Percentiles rank a stretch among this genome's conserved stretches.
Evolutionary conservation across 495 filamentous ascomycete species (phyloP).

Genomic region (Penicillium paradoxum): DNA sequence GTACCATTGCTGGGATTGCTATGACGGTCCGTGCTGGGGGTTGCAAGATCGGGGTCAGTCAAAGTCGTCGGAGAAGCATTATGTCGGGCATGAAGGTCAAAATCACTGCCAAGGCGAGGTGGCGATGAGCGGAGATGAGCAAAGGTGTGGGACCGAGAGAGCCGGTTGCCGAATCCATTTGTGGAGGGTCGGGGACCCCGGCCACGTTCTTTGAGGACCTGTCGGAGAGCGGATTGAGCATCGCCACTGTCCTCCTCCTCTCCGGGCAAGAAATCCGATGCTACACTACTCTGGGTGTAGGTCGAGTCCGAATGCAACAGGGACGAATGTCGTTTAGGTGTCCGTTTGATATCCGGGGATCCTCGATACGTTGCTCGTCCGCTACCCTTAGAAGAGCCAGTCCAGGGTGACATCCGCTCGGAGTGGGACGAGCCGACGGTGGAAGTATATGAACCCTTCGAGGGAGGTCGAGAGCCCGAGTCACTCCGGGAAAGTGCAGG

Average conservation of each 20-base stretch:
- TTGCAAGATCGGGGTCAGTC: conserved; percentile 62
- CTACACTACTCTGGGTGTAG: conserved; percentile 34
- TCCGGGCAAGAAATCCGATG: conserved; percentile 53
- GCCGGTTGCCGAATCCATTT: conserved; percentile 26
- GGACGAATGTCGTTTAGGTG: conserved; percentile 35
- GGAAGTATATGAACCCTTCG: conserved; percentile 48
- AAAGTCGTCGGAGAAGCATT: conserved; percentile 62
- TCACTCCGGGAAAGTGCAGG: conserved; percentile 49
- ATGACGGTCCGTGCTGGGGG: conserved; percentile 57
- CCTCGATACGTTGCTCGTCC: conserved; percentile 28
- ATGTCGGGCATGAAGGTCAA: conserved; percentile 35
- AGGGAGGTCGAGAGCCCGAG: conserved; percentile 47
- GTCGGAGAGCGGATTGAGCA: conserved; percentile 61
- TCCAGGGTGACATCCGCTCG: conserved; percentile 41
- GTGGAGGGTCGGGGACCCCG: conserved; percentile 44
- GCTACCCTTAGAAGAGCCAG: conserved; percentile 28
- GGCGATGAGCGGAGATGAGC: conserved; percentile 42
- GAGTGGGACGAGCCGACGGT: conserved; percentile 40
- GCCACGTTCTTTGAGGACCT: conserved; percentile 60
- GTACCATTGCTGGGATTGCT: conserved; percentile 55
- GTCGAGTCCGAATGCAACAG: conserved; percentile 32
- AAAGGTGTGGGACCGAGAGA: conserved; percentile 31
- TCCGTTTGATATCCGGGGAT: conserved; percentile 34
- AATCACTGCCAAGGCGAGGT: conserved; percentile 38
- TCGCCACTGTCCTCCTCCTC: conserved; percentile 49